Percentiles rank a stretch among this genome's conserved stretches.
phyloP scores from a whole-genome alignment of 177 flowering plant genomes.

The Tripterygium wilfordii region DNA sequence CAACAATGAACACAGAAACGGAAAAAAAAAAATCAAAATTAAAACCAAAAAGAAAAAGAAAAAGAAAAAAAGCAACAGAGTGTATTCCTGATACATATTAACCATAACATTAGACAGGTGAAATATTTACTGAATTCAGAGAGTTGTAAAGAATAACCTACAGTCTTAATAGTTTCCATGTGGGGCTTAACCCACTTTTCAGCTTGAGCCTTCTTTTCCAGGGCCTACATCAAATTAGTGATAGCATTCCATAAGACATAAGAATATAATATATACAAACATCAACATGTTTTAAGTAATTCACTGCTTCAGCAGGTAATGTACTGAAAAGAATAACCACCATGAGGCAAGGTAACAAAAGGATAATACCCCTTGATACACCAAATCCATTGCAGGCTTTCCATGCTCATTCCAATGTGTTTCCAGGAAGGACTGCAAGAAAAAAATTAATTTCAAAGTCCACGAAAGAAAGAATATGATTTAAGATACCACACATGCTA shows the following conservation, averaged over 20 bases:
- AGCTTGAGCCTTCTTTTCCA: constrained; percentile 61
- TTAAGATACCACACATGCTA: neutral
- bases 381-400: constrained; percentile 60
- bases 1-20: too few species aligned
- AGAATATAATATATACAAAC: too few species aligned
- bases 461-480: neutral
- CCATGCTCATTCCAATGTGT: constrained; percentile 71
- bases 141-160: constrained; percentile 24
- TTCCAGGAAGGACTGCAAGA: constrained; percentile 42
- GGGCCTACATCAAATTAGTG: constrained; percentile 35
- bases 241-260: too few species aligned
- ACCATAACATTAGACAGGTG: neutral
- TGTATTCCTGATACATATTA: too few species aligned
- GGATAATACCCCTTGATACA: constrained; percentile 43
- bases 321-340: too few species aligned
- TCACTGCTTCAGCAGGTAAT: too few species aligned
- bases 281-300: too few species aligned
- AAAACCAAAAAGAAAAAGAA: constrained; percentile 1
- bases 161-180: constrained; percentile 63
- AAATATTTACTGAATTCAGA: neutral
- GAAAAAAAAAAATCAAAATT: too few species aligned
- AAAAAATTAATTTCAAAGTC: neutral
- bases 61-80: too few species aligned
- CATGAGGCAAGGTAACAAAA: neutral
- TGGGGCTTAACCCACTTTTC: constrained; percentile 88